These are phyloP conservation scores for Aspergillus conjunctus DNA, from an alignment of 495 filamentous ascomycete genomes.

Conservation along the genomic window DNA sequence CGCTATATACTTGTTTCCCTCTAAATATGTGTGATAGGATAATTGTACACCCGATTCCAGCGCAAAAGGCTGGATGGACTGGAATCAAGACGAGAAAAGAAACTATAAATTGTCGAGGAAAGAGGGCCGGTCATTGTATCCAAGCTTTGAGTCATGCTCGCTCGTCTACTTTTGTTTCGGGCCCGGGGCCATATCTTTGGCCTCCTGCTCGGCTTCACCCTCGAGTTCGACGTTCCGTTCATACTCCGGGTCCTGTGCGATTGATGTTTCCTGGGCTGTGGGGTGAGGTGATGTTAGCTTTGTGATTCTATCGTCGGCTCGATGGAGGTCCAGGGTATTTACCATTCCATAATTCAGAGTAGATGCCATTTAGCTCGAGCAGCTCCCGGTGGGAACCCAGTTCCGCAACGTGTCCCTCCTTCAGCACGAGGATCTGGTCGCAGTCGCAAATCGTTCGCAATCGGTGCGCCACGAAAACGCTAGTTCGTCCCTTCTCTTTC, in stretches of 20 bases:
- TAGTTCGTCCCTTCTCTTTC: conserved; percentile 84
- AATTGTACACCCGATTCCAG: no score
- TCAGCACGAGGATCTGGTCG: conserved; percentile 90
- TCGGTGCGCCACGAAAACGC: conserved; percentile 91
- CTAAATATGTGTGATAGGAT: no score
- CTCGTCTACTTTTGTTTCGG: conserved; percentile 15
- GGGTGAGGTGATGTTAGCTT: conserved; percentile 16
- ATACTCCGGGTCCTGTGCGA: conserved; percentile 37
- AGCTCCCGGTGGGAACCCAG: conserved; percentile 82
- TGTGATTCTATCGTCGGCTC: not conserved
- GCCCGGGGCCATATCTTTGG: conserved; percentile 21
- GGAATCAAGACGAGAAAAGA: not conserved
- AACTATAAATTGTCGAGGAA: not conserved
- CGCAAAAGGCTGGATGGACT: no score
- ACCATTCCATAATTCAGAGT: conserved; percentile 91
- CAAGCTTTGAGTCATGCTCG: not conserved
- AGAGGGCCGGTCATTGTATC: not conserved
- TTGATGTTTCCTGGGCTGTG: conserved; percentile 50
- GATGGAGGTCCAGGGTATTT: conserved; percentile 32
- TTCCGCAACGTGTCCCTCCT: conserved; percentile 81
- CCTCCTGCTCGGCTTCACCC: conserved; percentile 21
- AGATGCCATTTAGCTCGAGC: conserved; percentile 77
- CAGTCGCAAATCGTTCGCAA: conserved; percentile 92
- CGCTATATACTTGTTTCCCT: no score
- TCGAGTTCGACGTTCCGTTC: conserved; percentile 31